Evolutionary conservation across 73 alveolate genomes (phyloP), one percentile per base, ranked within the genome.

Genomic region (Paramecium pentaurelia): DNA sequence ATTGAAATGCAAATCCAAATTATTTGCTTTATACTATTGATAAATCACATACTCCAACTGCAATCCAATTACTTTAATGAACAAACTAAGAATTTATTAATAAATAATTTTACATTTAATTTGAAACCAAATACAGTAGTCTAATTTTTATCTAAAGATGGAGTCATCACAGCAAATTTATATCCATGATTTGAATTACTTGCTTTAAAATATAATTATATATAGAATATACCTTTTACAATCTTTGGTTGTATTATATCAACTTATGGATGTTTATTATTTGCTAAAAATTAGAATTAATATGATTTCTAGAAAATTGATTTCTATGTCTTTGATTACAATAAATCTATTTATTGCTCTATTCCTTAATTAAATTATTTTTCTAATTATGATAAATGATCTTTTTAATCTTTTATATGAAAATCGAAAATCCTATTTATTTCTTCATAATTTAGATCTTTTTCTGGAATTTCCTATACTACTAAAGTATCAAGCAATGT

Each of bases 51-150:
- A 38, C 60, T 34, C 87, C 87, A 16, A 73, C 87, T 16, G 87
- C 87, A 4, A 73, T 22, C 87, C 87, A 73, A 73, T 73, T 73
- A n/a, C 87, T 73, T 73, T 36, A 73, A 38, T 73, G 87, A 73
- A 73, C 87, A 73, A 11, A n/a, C 87, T 37, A 14, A n/a, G 8
- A 3, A 64, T 64, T 14, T 4, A 0, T 11, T 64, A 9, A 54
- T 18, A 18, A 18, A 18, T 54, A 18, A 54, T 64, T 8, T 30
- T 64, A 64, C 84, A 64, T 25, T 64, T 12, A 73, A 73, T 73
- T 73, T 73, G 32, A 73, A 73, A 12, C 60, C 87, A 73, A 73
- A 73, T 14, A 22, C 34, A 16, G 87, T 73, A 1, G 87, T 20
- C 14, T 37, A 6, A 4, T 36, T 20, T 73, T 37, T 73, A 14